Evolutionary conservation across 352 stramenopile species (phyloP).

Genomic region (Phytophthora boehmeriae): DNA sequence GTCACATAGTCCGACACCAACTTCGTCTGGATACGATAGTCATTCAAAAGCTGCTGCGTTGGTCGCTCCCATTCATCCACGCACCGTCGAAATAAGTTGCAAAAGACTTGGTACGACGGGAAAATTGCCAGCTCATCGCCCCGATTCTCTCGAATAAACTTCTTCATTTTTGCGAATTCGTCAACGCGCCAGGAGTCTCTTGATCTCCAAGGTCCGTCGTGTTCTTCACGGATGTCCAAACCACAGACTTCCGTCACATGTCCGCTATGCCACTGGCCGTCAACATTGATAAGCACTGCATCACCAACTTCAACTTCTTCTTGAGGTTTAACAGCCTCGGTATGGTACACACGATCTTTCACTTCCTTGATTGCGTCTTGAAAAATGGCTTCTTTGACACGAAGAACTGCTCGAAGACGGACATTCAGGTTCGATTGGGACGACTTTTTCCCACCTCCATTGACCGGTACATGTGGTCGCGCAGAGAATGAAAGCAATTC

Average conservation of each 20-base stretch:
- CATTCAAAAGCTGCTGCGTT: constrained; percentile 27
- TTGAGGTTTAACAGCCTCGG: constrained; percentile 1
- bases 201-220: constrained; percentile 3
- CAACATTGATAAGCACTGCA: constrained; percentile 14
- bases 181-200: constrained; percentile 15
- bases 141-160: constrained; percentile 25
- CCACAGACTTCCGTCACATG: constrained; percentile 14
- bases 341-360: constrained; percentile 8
- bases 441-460: too few relatives aligned
- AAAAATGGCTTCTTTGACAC: constrained; percentile 32
- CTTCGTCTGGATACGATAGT: constrained; percentile 31
- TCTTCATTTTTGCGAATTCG: background rate
- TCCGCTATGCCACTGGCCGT: constrained; percentile 12
- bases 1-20: constrained; percentile 25
- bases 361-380: constrained; percentile 20
- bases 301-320: constrained; percentile 30
- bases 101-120: constrained; percentile 35
- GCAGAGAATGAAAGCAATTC: constrained; percentile 13
- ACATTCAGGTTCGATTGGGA: constrained; percentile 15
- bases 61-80: constrained; percentile 37
- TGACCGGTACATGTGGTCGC: too few relatives aligned
- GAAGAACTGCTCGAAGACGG: constrained; percentile 30
- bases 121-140: constrained; percentile 35
- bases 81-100: constrained; percentile 34
- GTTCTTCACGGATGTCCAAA: constrained; percentile 2